These are phyloP conservation scores for Obba rivulosa DNA, from an alignment of 768 basidiomycete species.

Conservation along the genomic window DNA sequence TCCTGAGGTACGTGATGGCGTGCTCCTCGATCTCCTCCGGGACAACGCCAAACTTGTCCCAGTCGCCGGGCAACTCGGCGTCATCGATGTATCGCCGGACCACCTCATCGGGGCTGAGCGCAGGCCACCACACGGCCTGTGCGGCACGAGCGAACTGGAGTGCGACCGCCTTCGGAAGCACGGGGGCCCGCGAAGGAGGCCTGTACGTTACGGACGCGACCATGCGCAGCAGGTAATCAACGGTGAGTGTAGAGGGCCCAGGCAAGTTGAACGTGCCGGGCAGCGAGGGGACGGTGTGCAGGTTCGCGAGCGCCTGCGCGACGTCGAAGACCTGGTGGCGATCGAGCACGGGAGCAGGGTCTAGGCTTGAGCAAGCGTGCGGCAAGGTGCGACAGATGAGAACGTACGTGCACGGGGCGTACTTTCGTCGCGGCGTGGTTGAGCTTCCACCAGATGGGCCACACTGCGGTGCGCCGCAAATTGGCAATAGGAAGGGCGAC, in stretches of 20 bases:
- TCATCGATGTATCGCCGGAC: slow-evolving; percentile 85
- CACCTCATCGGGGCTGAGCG: slow-evolving; percentile 87
- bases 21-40: slow-evolving; percentile 85
- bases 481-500: not conserved
- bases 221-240: slow-evolving; percentile 75
- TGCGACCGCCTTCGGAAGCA: slow-evolving; percentile 71
- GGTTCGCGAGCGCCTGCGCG: slow-evolving; percentile 83
- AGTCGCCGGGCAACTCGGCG: slow-evolving; percentile 65
- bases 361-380: slow-evolving; percentile 8
- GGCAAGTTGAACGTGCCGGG: slow-evolving; percentile 75
- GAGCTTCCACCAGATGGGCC: slow-evolving; percentile 91
- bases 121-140: slow-evolving; percentile 85
- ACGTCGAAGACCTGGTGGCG: slow-evolving; percentile 77
- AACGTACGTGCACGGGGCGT: slow-evolving; percentile 70
- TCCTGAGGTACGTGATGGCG: slow-evolving; percentile 85
- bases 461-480: slow-evolving; percentile 42
- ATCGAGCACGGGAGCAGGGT: slow-evolving; percentile 7
- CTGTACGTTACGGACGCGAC: slow-evolving; percentile 77
- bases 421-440: slow-evolving; percentile 84
- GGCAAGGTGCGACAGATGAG: not conserved
- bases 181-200: slow-evolving; percentile 64
- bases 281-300: slow-evolving; percentile 56
- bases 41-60: slow-evolving; percentile 74
- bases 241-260: slow-evolving; percentile 82
- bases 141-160: slow-evolving; percentile 55